Conservation (phyloP, 495 filamentous ascomycete species). For the Bombardia bombarda region DNA sequence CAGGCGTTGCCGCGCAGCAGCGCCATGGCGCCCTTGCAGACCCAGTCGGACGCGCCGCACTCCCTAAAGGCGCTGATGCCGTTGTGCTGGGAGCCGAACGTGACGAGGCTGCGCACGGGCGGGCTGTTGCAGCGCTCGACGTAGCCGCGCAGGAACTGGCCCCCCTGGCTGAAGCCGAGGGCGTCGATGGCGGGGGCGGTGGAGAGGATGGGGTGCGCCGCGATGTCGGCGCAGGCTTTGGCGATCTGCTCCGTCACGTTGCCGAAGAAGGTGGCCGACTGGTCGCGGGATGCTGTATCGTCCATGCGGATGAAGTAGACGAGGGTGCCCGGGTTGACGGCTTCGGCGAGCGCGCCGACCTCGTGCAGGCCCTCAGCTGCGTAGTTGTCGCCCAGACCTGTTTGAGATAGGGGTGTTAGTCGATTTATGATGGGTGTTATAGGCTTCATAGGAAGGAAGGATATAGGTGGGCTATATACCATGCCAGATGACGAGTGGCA, state of each 20-base stretch:
- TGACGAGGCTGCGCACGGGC: conserved; percentile 74
- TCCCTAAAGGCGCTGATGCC: conserved; percentile 78
- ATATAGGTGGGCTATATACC: conserved; percentile 37
- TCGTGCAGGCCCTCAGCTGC: conserved; percentile 61
- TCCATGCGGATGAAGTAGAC: conserved; percentile 74
- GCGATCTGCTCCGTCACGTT: conserved; percentile 76
- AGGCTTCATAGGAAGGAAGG: neutral
- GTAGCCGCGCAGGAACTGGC: conserved; percentile 91
- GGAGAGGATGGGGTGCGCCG: conserved; percentile 67
- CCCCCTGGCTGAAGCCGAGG: conserved; percentile 90
- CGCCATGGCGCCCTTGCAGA: conserved; percentile 70
- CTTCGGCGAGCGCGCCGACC: conserved; percentile 59
- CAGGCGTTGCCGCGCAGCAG: conserved; percentile 69
- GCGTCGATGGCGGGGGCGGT: conserved; percentile 80
- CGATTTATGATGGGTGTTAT: neutral
- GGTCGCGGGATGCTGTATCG: conserved; percentile 57
- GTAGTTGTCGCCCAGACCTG: conserved; percentile 57
- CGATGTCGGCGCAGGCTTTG: conserved; percentile 72
- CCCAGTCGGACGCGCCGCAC: conserved; percentile 56
- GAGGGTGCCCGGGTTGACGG: conserved; percentile 72
- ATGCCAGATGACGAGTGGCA: conserved; percentile 93
- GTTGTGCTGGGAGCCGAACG: conserved; percentile 90
- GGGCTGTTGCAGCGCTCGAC: conserved; percentile 83
- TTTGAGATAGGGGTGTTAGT: neutral
- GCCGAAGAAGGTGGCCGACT: conserved; percentile 80